phyloP scores from a whole-genome alignment of 192 early-diverging fungal species.

The Mortierella alpina region DNA sequence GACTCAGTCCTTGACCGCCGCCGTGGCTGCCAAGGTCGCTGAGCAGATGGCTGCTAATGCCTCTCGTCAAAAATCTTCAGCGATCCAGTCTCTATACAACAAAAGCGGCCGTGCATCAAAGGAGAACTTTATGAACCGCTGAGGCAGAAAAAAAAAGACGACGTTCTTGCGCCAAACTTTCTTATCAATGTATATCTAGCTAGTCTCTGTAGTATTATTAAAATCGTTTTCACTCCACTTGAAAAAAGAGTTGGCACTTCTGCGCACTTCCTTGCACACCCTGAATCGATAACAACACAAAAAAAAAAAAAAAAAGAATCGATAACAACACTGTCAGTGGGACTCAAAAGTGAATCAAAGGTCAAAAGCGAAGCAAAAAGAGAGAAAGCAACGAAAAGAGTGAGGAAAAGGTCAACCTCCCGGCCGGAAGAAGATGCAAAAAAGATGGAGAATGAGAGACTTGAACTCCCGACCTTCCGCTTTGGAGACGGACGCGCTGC shows the following conservation, averaged over 20 bases:
- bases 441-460: conserved; percentile 31
- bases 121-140: conserved; percentile 53
- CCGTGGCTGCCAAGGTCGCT: conserved; percentile 57
- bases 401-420: background rate
- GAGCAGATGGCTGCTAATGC: conserved; percentile 55
- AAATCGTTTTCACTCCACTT: no score
- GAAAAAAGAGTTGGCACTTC: no score
- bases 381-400: no score
- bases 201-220: no score
- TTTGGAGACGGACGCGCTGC: conserved; percentile 42
- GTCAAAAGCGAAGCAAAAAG: no score
- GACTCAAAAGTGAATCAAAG: no score
- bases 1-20: conserved; percentile 53
- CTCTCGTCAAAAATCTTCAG: conserved; percentile 32
- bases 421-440: background rate
- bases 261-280: no score
- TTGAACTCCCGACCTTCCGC: conserved; percentile 41
- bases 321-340: no score
- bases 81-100: conserved; percentile 42
- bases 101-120: conserved; percentile 17
- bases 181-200: no score
- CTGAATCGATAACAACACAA: no score
- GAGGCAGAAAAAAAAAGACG: background rate
- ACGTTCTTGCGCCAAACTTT: no score
- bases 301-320: no score